Evolutionary conservation across 805 yeast species (phyloP).

Genomic region (Lipomyces lipofer): DNA sequence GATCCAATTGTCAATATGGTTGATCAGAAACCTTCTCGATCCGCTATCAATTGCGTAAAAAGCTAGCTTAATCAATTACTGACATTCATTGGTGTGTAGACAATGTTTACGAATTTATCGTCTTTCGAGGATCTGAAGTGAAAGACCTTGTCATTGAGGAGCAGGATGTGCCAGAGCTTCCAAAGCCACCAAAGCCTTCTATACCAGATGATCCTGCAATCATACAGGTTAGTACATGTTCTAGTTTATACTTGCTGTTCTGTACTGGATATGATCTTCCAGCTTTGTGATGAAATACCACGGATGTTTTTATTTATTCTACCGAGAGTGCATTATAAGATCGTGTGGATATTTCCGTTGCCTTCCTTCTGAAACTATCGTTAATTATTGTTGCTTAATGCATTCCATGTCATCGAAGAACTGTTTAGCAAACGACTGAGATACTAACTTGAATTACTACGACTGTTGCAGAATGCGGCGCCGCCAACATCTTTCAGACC

Average conservation of each 20-base stretch:
- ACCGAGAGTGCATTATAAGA: constrained; percentile 38
- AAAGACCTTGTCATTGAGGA: constrained; percentile 86
- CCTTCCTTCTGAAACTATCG: constrained; percentile 46
- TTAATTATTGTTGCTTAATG: not conserved
- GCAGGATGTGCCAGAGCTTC: constrained; percentile 50
- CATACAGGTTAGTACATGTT: constrained; percentile 38
- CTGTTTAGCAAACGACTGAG: too few species aligned
- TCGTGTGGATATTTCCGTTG: constrained; percentile 45
- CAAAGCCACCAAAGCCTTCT: constrained; percentile 53
- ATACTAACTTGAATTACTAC: too few species aligned
- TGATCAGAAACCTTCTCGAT: too few species aligned
- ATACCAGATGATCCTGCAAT: constrained; percentile 38
- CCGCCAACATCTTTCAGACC: constrained; percentile 25
- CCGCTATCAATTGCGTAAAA: not conserved
- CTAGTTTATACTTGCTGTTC: too few species aligned
- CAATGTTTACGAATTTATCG: constrained; percentile 70
- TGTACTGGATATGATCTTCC: not conserved
- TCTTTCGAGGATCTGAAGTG: constrained; percentile 89
- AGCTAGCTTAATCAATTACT: not conserved
- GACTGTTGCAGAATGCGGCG: constrained; percentile 7
- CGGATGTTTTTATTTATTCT: constrained; percentile 36
- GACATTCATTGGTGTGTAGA: constrained; percentile 33
- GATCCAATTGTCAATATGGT: too few species aligned
- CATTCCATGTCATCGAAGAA: too few species aligned
- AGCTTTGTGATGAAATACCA: constrained; percentile 41